These are phyloP conservation scores for Mycotypha africana DNA, from an alignment of 371 early-diverging fungal genomes.

Conservation along the genomic window DNA sequence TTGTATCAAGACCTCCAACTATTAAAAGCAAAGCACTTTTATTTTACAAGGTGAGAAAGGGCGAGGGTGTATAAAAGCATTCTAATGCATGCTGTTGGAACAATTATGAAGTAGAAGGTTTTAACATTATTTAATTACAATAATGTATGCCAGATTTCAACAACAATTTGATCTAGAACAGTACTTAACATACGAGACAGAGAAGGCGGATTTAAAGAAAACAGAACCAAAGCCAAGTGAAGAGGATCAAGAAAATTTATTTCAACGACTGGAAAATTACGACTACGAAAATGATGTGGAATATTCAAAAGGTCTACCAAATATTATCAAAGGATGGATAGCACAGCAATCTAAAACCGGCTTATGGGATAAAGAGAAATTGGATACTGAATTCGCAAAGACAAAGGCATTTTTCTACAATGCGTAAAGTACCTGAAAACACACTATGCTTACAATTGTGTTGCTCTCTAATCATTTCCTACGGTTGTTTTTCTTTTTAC, in stretches of 20 bases:
- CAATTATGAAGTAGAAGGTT: background rate
- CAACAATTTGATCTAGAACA: slow-evolving; percentile 38
- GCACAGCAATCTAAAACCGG: slow-evolving; percentile 22
- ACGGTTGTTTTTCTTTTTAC: no score
- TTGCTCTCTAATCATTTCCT: no score
- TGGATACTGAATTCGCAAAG: slow-evolving; percentile 44
- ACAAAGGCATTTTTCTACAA: slow-evolving; percentile 51
- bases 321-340: slow-evolving; percentile 39
- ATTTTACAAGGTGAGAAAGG: slow-evolving; percentile 32
- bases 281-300: slow-evolving; percentile 44
- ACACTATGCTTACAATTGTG: no score
- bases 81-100: no score
- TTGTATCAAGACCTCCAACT: slow-evolving; percentile 13
- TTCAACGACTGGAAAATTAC: slow-evolving; percentile 42
- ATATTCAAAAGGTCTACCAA: slow-evolving; percentile 41
- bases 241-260: slow-evolving; percentile 22
- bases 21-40: slow-evolving; percentile 52
- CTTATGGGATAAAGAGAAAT: slow-evolving; percentile 38
- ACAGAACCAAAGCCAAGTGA: slow-evolving; percentile 6
- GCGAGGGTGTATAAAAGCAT: no score
- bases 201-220: slow-evolving; percentile 1
- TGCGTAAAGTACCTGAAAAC: no score
- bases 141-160: slow-evolving; percentile 23
- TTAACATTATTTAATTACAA: background rate
- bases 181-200: slow-evolving; percentile 39